phyloP scores from a whole-genome alignment of 139 green algal genomes.

The Nannochloris sp. region DNA sequence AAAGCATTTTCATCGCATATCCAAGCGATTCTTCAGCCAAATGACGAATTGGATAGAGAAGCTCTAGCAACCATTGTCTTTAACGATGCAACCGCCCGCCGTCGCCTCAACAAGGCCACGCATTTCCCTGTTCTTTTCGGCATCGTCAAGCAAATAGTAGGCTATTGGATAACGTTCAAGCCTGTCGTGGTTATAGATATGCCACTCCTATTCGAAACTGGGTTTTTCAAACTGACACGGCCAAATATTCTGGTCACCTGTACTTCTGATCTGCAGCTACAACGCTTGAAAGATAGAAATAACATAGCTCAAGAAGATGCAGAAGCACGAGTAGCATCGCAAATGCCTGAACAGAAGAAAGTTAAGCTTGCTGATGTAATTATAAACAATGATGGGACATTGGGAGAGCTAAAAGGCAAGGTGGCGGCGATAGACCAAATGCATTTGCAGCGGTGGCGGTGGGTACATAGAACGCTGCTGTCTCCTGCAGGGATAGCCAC shows the following conservation, averaged over 20 bases:
- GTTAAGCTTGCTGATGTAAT: slow-evolving; percentile 33
- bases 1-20: slow-evolving; percentile 40
- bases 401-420: slow-evolving; percentile 22
- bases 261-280: slow-evolving; percentile 34
- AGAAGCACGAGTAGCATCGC: slow-evolving; percentile 33
- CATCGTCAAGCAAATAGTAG: slow-evolving; percentile 35
- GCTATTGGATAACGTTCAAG: slow-evolving; percentile 35
- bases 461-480: slow-evolving; percentile 9
- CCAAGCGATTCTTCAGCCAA: background rate
- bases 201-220: slow-evolving; percentile 80
- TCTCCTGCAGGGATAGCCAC: slow-evolving; percentile 18
- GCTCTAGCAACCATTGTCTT: slow-evolving; percentile 60
- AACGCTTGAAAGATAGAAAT: slow-evolving; percentile 51
- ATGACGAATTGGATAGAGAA: slow-evolving; percentile 61
- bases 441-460: background rate
- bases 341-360: slow-evolving; percentile 64
- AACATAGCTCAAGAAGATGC: slow-evolving; percentile 29
- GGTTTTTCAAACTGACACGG: slow-evolving; percentile 21
- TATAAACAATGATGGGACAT: slow-evolving; percentile 50
- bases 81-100: slow-evolving; percentile 26
- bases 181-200: slow-evolving; percentile 65
- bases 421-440: background rate
- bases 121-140: slow-evolving; percentile 54
- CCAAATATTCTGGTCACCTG: slow-evolving; percentile 51
- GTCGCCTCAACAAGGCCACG: slow-evolving; percentile 59